Evolutionary conservation across 352 stramenopile species (phyloP).

Genomic region (Pythium dissotocum): DNA sequence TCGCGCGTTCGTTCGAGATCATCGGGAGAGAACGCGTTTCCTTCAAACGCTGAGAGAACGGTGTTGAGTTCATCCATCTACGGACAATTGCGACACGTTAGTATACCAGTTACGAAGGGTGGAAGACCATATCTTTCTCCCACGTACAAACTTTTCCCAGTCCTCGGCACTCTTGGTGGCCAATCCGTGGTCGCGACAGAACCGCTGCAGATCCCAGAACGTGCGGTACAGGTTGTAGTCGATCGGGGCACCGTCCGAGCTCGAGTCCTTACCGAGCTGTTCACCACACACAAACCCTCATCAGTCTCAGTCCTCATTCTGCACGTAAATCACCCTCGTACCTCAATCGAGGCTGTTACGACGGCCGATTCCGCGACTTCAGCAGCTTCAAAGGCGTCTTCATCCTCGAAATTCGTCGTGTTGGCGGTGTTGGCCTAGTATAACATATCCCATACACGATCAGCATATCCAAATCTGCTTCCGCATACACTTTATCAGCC

Average conservation of each 20-base stretch:
- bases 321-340: neutral
- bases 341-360: slow-evolving; percentile 7
- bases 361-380: slow-evolving; percentile 45
- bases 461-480: no score
- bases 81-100: no score
- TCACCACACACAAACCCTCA: slow-evolving; percentile 4
- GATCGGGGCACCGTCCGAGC: slow-evolving; percentile 53
- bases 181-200: slow-evolving; percentile 79
- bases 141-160: slow-evolving; percentile 87
- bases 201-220: slow-evolving; percentile 91
- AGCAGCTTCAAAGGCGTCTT: slow-evolving; percentile 70
- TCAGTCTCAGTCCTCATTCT: neutral
- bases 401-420: slow-evolving; percentile 75
- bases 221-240: slow-evolving; percentile 91
- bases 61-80: slow-evolving; percentile 79
- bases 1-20: slow-evolving; percentile 74
- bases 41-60: slow-evolving; percentile 82
- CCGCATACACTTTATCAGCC: no score
- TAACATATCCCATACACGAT: no score
- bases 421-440: slow-evolving; percentile 72
- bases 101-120: no score
- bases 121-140: neutral
- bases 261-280: slow-evolving; percentile 55
- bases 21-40: slow-evolving; percentile 82
- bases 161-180: slow-evolving; percentile 61